phyloP scores from a whole-genome alignment of 805 yeast species.

The Metschnikowia hibisci region DNA sequence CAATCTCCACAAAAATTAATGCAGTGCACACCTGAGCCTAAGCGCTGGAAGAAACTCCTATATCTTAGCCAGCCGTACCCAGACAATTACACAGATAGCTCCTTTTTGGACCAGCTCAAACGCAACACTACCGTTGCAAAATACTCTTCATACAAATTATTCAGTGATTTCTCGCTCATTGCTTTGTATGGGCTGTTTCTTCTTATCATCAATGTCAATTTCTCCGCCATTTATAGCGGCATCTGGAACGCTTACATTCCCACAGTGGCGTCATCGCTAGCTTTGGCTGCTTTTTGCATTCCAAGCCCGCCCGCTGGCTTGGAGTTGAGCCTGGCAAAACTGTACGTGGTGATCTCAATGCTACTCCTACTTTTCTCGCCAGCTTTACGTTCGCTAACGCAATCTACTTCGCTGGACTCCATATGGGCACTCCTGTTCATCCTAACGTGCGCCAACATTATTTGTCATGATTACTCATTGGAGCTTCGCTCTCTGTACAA shows the following conservation, averaged over 20 bases:
- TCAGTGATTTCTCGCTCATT: slow-evolving; percentile 66
- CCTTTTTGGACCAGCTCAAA: slow-evolving; percentile 76
- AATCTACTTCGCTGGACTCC: slow-evolving; percentile 87
- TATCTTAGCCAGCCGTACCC: slow-evolving; percentile 86
- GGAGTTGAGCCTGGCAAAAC: slow-evolving; percentile 20
- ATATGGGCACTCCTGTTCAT: slow-evolving; percentile 90
- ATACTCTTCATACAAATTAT: slow-evolving; percentile 61
- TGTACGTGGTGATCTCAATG: slow-evolving; percentile 64
- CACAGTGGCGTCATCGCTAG: slow-evolving; percentile 25
- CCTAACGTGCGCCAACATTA: slow-evolving; percentile 64
- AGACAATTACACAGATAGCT: slow-evolving; percentile 82
- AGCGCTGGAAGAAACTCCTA: slow-evolving; percentile 71
- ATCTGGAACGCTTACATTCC: slow-evolving; percentile 50
- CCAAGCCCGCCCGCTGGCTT: slow-evolving; percentile 6
- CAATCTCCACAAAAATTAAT: not conserved
- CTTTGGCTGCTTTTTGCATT: slow-evolving; percentile 2
- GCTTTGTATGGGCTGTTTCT: slow-evolving; percentile 63
- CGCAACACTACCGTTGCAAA: slow-evolving; percentile 70
- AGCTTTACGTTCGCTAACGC: slow-evolving; percentile 80
- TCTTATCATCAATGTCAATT: slow-evolving; percentile 62
- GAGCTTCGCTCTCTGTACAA: slow-evolving; percentile 35
- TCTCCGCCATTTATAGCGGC: slow-evolving; percentile 52
- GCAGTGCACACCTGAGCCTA: not conserved
- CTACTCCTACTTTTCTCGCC: slow-evolving; percentile 80
- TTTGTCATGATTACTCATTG: slow-evolving; percentile 64